Percentiles rank a stretch among this genome's conserved stretches.
These are phyloP conservation scores for Phtheirospermum japonicum DNA, from an alignment of 257 asterid species.

Conservation along the genomic window DNA sequence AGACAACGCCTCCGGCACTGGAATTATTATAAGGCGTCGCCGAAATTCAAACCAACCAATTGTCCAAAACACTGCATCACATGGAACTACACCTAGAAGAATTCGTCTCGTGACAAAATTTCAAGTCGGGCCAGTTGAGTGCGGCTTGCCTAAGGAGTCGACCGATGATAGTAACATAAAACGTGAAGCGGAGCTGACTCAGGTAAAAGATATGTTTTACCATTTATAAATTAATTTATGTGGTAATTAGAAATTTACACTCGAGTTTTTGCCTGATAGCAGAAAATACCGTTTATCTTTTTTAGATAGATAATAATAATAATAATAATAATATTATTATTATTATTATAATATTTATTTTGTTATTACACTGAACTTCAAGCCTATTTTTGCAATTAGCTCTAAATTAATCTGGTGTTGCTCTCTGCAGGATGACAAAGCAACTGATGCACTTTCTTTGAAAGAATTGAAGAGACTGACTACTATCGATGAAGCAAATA, in stretches of 20 bases:
- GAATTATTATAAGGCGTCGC: conserved; percentile 54
- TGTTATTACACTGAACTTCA: too few species aligned
- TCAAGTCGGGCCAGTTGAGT: conserved; percentile 53
- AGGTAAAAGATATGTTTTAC: conserved; percentile 45
- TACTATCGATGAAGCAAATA: conserved; percentile 15
- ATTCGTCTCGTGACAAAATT: conserved; percentile 50
- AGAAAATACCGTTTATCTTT: too few species aligned
- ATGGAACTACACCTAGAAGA: conserved; percentile 79
- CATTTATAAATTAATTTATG: too few species aligned
- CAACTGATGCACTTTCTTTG: conserved; percentile 1
- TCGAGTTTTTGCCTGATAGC: neutral
- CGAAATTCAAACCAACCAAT: conserved; percentile 24
- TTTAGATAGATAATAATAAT: too few species aligned
- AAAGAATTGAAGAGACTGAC: conserved; percentile 31
- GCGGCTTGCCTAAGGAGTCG: conserved; percentile 36
- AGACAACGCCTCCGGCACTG: conserved; percentile 42
- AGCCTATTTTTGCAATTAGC: neutral
- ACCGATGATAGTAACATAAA: conserved; percentile 22
- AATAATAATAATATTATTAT: too few species aligned
- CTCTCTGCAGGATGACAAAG: conserved; percentile 51
- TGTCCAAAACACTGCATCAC: conserved; percentile 24
- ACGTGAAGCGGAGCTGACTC: conserved; percentile 28
- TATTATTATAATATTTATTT: too few species aligned
- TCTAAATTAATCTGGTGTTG: conserved; percentile 3
- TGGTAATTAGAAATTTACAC: too few species aligned